These are phyloP conservation scores for Basidioascus undulatus DNA, from an alignment of 768 basidiomycete species.

Conservation along the genomic window DNA sequence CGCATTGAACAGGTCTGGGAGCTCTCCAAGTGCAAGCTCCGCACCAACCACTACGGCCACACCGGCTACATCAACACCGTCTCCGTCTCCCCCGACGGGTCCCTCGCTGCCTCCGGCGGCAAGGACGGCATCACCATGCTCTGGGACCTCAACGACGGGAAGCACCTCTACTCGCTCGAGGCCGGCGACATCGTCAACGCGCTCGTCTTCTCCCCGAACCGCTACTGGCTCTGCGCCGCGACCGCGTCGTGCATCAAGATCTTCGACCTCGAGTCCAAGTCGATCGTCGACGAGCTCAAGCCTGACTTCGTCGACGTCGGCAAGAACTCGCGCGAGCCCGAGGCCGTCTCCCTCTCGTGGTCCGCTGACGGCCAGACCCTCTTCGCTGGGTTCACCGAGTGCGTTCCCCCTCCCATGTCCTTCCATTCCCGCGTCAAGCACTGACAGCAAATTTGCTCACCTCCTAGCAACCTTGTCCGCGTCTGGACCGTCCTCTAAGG, in stretches of 20 bases:
- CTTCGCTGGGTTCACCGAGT: conserved; percentile 93
- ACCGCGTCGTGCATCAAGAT: conserved; percentile 95
- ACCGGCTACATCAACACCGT: conserved; percentile 97
- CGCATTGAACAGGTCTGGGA: conserved; percentile 95
- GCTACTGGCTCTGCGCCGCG: conserved; percentile 99
- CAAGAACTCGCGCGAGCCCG: conserved; percentile 35
- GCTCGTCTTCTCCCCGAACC: conserved; percentile 97
- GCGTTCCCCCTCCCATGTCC: too few relatives aligned
- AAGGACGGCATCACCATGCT: conserved; percentile 99
- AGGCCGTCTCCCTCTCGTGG: conserved; percentile 95
- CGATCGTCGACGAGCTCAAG: conserved; percentile 96
- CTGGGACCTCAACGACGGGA: conserved; percentile 99
- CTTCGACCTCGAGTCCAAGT: conserved; percentile 98
- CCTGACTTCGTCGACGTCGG: conserved; percentile 66
- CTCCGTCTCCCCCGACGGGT: conserved; percentile 96
- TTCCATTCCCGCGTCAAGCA: not conserved
- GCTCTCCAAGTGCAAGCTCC: conserved; percentile 97
- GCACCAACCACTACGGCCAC: conserved; percentile 99
- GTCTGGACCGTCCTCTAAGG: conserved; percentile 69
- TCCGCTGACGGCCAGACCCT: conserved; percentile 93
- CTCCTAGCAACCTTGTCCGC: conserved; percentile 68
- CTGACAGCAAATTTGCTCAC: not conserved
- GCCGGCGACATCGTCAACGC: conserved; percentile 97
- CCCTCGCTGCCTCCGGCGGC: conserved; percentile 93
- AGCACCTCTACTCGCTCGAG: conserved; percentile 98